phyloP scores from a whole-genome alignment of 208 protist species.

The Trypanosoma conorhini region DNA sequence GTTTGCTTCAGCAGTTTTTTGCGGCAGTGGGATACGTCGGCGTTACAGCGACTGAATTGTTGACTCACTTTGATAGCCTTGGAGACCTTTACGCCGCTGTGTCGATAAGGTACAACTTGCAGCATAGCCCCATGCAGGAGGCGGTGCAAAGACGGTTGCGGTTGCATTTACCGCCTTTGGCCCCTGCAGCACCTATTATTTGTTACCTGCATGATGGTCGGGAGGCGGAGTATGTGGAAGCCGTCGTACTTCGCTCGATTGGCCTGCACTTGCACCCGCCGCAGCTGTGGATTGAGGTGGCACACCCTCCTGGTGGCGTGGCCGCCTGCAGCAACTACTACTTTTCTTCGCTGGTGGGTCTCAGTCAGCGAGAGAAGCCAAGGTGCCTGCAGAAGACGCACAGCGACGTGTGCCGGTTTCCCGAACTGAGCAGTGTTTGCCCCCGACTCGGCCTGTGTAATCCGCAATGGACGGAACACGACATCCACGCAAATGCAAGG shows the following conservation, averaged over 20 bases:
- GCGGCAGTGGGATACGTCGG: not conserved
- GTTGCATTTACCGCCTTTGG: slow-evolving; percentile 19
- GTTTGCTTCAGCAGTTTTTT: slow-evolving; percentile 17
- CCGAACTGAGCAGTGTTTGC: slow-evolving; percentile 1
- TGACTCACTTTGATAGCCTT: slow-evolving; percentile 1
- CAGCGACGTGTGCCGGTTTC: not conserved
- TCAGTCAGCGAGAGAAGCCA: slow-evolving; percentile 6
- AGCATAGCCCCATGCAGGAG: not conserved
- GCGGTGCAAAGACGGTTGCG: not conserved
- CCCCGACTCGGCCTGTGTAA: slow-evolving; percentile 1
- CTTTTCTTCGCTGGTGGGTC: slow-evolving; percentile 2
- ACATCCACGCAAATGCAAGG: not conserved
- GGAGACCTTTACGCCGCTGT: slow-evolving; percentile 4
- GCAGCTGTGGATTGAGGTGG: not conserved
- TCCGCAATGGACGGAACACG: slow-evolving; percentile 7
- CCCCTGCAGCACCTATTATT: slow-evolving; percentile 28
- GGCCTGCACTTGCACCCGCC: not conserved
- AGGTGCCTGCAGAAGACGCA: not conserved
- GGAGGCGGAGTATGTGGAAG: slow-evolving; percentile 36
- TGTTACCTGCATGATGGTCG: slow-evolving; percentile 28
- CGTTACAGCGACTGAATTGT: not conserved
- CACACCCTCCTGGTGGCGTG: not conserved
- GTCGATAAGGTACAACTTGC: slow-evolving; percentile 13
- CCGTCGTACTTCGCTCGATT: slow-evolving; percentile 11
- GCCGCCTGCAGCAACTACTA: not conserved